Evolutionary conservation across 108 stramenopile species (phyloP).

Genomic region (Conticribra weissflogii): DNA sequence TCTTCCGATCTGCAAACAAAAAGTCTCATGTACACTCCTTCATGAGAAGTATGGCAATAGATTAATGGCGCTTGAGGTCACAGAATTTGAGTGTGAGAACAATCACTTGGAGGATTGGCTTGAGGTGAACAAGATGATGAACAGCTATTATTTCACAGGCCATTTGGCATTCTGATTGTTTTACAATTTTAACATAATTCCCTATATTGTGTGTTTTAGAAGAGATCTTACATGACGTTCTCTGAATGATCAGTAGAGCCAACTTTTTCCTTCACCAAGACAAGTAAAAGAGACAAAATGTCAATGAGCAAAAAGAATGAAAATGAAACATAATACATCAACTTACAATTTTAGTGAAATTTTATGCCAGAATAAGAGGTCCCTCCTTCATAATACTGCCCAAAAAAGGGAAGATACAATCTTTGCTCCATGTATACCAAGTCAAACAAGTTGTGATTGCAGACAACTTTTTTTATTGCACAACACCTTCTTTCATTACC

Average conservation of each 20-base stretch:
- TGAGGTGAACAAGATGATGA: neutral
- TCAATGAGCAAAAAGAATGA: no score
- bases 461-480: neutral
- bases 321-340: neutral
- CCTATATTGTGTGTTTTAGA: neutral
- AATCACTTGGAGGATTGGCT: neutral
- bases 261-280: neutral
- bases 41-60: neutral
- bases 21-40: neutral
- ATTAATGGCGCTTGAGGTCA: neutral
- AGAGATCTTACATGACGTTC: neutral
- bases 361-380: neutral
- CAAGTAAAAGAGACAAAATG: neutral
- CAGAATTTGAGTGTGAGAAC: neutral
- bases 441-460: neutral
- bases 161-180: conserved; percentile 8
- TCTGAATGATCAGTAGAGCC: neutral
- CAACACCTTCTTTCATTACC: no score
- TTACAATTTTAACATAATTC: neutral
- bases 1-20: no score
- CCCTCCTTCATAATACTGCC: neutral
- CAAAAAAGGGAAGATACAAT: neutral
- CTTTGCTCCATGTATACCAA: neutral
- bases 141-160: neutral
- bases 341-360: no score